A percentile compares a stretch with the other conserved stretches of the same genome.
These are phyloP conservation scores for Dalbergia cochinchinensis DNA, from an alignment of 306 rosid genomes.

Conservation along the genomic window DNA sequence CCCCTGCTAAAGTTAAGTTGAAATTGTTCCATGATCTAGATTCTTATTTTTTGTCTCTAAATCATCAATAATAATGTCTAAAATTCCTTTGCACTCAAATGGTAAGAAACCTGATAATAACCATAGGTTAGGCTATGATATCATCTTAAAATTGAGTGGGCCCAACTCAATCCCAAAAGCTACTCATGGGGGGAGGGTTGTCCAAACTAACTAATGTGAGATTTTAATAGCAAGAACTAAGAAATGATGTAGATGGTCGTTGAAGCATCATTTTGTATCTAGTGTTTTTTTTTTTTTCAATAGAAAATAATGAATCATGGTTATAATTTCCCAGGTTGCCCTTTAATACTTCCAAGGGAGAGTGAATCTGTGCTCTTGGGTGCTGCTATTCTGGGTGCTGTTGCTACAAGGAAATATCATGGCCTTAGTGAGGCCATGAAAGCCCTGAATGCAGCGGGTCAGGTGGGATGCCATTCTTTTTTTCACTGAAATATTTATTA, in stretches of 20 bases:
- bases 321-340: constrained; percentile 68
- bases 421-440: constrained; percentile 87
- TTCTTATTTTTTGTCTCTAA: constrained; percentile 19
- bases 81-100: constrained; percentile 25
- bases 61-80: constrained; percentile 25
- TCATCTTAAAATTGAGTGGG: too few species aligned
- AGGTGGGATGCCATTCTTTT: constrained; percentile 58
- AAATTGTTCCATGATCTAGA: constrained; percentile 37
- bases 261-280: constrained; percentile 9
- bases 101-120: neutral
- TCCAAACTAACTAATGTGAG: too few species aligned
- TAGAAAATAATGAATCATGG: constrained; percentile 5
- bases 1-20: constrained; percentile 38
- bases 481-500: neutral
- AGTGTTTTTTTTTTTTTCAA: neutral
- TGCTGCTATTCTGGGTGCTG: constrained; percentile 94
- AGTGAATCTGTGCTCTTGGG: constrained; percentile 95
- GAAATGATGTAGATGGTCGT: constrained; percentile 22
- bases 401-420: constrained; percentile 76
- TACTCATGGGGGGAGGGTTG: too few species aligned
- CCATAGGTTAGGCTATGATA: too few species aligned
- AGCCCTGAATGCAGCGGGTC: constrained; percentile 89
- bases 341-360: constrained; percentile 95
- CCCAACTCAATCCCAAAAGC: too few species aligned
- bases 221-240: neutral